Conservation (phyloP, 2,329 filamentous ascomycete genomes). For the Dactylonectria estremocensis region DNA sequence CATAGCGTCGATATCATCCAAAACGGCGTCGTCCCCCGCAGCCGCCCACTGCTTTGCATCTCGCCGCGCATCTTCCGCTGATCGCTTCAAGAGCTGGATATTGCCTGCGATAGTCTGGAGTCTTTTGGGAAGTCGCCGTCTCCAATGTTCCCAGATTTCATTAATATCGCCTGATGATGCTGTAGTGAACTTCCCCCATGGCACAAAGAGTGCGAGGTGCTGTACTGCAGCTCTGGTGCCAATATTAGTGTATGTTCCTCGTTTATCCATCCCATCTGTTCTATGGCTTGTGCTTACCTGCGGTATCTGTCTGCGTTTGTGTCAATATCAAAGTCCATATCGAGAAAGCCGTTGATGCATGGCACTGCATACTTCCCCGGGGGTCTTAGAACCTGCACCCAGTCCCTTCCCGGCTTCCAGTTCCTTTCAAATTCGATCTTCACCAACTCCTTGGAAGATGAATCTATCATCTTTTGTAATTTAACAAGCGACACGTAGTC, state of each 20-base stretch:
- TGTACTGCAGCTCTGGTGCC: conserved; percentile 1
- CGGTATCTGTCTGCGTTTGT: no score
- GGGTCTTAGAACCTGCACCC: no score
- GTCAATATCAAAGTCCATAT: no score
- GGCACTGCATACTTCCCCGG: conserved; percentile 9
- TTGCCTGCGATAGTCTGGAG: conserved; percentile 7
- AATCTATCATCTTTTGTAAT: background rate
- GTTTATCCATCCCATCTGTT: no score
- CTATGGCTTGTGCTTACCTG: no score
- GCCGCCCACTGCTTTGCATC: conserved; percentile 5
- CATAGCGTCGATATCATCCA: background rate
- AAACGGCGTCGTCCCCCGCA: background rate
- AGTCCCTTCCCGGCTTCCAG: no score
- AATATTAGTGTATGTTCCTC: no score
- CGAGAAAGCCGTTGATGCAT: conserved; percentile 3
- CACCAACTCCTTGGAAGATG: no score
- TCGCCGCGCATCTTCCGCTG: conserved; percentile 12
- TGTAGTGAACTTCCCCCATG: background rate
- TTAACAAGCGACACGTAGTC: background rate
- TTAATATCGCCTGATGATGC: background rate
- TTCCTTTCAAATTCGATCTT: background rate
- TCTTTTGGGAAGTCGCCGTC: background rate
- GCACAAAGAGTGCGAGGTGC: conserved; percentile 11
- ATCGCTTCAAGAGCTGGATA: conserved; percentile 21
- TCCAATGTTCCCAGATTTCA: background rate